A percentile compares a stretch with the other conserved stretches of the same genome.
Evolutionary conservation across 257 asterid species (phyloP).

Genomic region (Capsicum pubescens): DNA sequence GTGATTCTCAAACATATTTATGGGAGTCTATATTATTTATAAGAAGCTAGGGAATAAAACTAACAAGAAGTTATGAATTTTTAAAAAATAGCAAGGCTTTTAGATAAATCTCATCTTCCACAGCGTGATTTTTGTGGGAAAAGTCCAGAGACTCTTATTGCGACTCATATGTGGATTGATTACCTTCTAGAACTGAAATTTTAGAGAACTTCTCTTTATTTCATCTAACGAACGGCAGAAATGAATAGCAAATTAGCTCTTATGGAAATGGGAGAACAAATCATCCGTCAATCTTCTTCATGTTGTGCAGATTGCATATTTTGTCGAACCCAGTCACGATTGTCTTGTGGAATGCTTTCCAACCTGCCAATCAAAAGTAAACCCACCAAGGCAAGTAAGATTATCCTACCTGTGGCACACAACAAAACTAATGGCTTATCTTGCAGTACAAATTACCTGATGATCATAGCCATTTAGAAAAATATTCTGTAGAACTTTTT

Average conservation of each 20-base stretch:
- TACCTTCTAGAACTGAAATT: not conserved
- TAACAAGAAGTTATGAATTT: not conserved
- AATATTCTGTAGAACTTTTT: not conserved
- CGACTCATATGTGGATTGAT: not conserved
- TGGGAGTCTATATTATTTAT: not conserved
- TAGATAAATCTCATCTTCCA: not conserved
- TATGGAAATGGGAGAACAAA: not conserved
- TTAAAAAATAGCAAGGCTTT: not conserved
- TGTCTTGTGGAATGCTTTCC: slow-evolving; percentile 85
- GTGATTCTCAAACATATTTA: not conserved
- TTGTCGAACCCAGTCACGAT: slow-evolving; percentile 72
- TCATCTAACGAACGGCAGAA: not conserved
- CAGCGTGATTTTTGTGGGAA: not conserved
- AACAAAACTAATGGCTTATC: not conserved
- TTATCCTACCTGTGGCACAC: not conserved
- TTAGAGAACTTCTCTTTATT: not conserved
- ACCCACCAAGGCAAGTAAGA: slow-evolving; percentile 77
- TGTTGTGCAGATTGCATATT: slow-evolving; percentile 70
- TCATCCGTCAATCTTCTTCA: slow-evolving; percentile 16
- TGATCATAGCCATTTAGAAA: not conserved
- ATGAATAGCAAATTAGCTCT: not conserved
- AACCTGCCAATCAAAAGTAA: slow-evolving; percentile 72
- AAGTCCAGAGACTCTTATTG: not conserved
- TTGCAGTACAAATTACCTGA: not conserved
- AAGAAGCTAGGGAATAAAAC: not conserved